Percentiles rank a stretch among this genome's conserved stretches.
phyloP scores from a whole-genome alignment of 768 basidiomycete species.

The Lactifluus rugatus region DNA sequence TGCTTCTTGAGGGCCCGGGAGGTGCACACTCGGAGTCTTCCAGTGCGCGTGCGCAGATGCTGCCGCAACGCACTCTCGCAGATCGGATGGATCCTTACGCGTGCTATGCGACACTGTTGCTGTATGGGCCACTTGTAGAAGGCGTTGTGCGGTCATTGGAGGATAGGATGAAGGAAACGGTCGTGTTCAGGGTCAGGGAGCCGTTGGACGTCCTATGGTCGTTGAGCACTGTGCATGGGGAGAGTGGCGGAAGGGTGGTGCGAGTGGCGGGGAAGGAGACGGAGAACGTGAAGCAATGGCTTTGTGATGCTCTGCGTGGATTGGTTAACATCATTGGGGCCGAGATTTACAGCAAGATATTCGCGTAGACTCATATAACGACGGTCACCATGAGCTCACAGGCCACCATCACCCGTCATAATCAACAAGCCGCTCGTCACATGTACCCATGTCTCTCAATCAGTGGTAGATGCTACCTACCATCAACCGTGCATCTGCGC shows the following conservation, averaged over 20 bases:
- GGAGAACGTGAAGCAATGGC: conserved; percentile 64
- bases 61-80: conserved; percentile 39
- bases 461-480: conserved; percentile 53
- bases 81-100: conserved; percentile 70
- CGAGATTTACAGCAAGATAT: conserved; percentile 57
- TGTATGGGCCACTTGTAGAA: conserved; percentile 59
- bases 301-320: conserved; percentile 43
- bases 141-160: conserved; percentile 40
- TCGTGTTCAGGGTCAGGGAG: conserved; percentile 45
- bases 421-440: conserved; percentile 58
- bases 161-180: conserved; percentile 40
- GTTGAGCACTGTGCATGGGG: conserved; percentile 45
- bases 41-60: conserved; percentile 7
- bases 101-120: conserved; percentile 81
- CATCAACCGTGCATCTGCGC: conserved; percentile 51
- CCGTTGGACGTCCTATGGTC: conserved; percentile 78
- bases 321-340: conserved; percentile 47
- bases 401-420: conserved; percentile 80
- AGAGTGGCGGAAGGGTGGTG: conserved; percentile 45
- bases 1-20: conserved; percentile 48
- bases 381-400: conserved; percentile 32
- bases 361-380: conserved; percentile 30
- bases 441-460: conserved; percentile 50
- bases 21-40: not conserved
- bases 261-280: conserved; percentile 70